These are phyloP conservation scores for Hypericum androsaemum DNA, from an alignment of 345 rosid genomes.

Conservation along the genomic window DNA sequence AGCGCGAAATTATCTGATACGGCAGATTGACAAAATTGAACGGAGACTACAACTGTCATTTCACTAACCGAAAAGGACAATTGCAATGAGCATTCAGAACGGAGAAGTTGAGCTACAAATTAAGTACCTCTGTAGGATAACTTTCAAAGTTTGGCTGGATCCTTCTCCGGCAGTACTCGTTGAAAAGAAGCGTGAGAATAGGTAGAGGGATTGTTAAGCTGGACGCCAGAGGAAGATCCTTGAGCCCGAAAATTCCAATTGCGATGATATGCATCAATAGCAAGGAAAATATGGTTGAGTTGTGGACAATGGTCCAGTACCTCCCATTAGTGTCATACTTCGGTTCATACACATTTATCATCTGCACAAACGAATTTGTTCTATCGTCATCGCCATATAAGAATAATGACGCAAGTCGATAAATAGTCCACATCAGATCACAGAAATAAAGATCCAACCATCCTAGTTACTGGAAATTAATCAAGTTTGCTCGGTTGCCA, in stretches of 20 bases:
- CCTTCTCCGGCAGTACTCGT: conserved; percentile 59
- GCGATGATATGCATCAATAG: conserved; percentile 82
- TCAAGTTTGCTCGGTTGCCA: no score
- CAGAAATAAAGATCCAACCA: no score
- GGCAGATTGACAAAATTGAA: not conserved
- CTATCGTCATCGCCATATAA: no score
- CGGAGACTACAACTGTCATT: not conserved
- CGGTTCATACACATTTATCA: conserved; percentile 63
- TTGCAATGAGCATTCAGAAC: not conserved
- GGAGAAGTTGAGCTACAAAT: not conserved
- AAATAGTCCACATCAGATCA: no score
- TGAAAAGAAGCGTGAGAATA: conserved; percentile 63
- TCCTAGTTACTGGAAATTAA: no score
- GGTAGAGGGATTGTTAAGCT: conserved; percentile 72
- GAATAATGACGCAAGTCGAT: no score
- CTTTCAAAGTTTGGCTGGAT: conserved; percentile 58
- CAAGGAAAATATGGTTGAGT: conserved; percentile 58
- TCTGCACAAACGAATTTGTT: conserved; percentile 29
- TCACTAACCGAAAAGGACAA: not conserved
- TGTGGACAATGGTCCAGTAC: conserved; percentile 80
- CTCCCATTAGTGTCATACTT: conserved; percentile 70
- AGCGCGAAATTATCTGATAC: not conserved
- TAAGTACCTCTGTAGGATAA: conserved; percentile 68
- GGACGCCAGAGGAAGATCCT: conserved; percentile 65
- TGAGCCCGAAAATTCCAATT: conserved; percentile 74